Conservation (phyloP, 2,329 filamentous ascomycete species). For the Dactylellina parvicollis region DNA sequence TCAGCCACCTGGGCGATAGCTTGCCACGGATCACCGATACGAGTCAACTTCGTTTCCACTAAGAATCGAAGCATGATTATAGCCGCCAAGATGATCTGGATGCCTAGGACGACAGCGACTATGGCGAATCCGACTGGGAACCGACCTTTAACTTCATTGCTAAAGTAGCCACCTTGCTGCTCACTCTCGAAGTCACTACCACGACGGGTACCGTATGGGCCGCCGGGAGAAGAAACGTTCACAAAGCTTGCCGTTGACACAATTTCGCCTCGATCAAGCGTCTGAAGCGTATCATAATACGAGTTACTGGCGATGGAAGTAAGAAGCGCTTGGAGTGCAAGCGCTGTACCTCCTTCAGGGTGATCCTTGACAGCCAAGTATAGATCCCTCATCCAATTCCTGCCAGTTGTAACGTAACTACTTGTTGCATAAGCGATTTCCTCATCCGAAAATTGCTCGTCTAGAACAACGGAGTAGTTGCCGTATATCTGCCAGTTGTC, state of each 20-base stretch:
- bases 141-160: not conserved
- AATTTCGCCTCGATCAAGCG: not conserved
- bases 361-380: constrained; percentile 13
- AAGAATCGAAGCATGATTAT: constrained; percentile 20
- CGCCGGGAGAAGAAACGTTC: constrained; percentile 26
- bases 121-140: constrained; percentile 19
- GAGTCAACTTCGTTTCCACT: constrained; percentile 10
- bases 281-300: constrained; percentile 5
- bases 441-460: not conserved
- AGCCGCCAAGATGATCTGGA: constrained; percentile 14
- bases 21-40: constrained; percentile 46
- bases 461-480: not conserved
- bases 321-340: constrained; percentile 21
- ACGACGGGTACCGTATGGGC: constrained; percentile 31
- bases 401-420: not conserved
- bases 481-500: not conserved
- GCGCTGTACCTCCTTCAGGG: constrained; percentile 6
- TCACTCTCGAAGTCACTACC: not conserved
- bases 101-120: constrained; percentile 7
- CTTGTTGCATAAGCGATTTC: not conserved
- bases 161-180: constrained; percentile 5
- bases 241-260: not conserved
- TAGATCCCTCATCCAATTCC: constrained; percentile 14
- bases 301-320: constrained; percentile 7
- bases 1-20: constrained; percentile 21